phyloP scores from a whole-genome alignment of 306 rosid genomes.

The Luffa acutangula region DNA sequence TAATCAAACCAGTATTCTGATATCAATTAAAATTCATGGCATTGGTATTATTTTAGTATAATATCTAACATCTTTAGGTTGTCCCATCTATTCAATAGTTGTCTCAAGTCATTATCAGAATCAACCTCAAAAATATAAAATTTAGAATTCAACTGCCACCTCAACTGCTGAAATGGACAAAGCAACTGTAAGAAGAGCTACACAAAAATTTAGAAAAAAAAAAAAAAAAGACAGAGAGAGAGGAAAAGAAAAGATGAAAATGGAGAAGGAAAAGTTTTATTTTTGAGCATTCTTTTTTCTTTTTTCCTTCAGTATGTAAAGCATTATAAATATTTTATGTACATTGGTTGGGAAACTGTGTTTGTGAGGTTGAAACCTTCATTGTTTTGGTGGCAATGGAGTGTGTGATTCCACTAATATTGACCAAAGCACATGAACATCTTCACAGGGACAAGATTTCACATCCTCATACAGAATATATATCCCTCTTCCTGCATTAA shows the following conservation, averaged over 20 bases:
- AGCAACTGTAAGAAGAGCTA: background rate
- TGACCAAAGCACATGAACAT: conserved; percentile 88
- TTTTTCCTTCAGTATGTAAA: background rate
- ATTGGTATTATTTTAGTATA: background rate
- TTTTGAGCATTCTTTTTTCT: background rate
- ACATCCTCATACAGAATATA: conserved; percentile 92
- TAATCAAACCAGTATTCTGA: background rate
- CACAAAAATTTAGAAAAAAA: background rate
- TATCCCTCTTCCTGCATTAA: conserved; percentile 62
- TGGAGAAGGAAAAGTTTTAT: background rate
- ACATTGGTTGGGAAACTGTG: conserved; percentile 16
- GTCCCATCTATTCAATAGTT: conserved; percentile 33
- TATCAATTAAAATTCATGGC: background rate
- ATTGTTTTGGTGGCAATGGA: conserved; percentile 39
- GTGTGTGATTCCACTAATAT: conserved; percentile 75
- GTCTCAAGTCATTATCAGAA: conserved; percentile 29
- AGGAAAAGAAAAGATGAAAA: background rate
- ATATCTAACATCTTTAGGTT: conserved; percentile 23
- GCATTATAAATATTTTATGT: conserved; percentile 20
- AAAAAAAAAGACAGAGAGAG: background rate
- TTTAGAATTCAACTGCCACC: conserved; percentile 7
- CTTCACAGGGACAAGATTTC: conserved; percentile 76
- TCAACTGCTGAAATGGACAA: conserved; percentile 13
- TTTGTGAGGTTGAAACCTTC: conserved; percentile 12
- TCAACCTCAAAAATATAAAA: conserved; percentile 6